Evolutionary conservation across 371 early-diverging fungal species (phyloP).

Genomic region (Umbelopsis sp.): DNA sequence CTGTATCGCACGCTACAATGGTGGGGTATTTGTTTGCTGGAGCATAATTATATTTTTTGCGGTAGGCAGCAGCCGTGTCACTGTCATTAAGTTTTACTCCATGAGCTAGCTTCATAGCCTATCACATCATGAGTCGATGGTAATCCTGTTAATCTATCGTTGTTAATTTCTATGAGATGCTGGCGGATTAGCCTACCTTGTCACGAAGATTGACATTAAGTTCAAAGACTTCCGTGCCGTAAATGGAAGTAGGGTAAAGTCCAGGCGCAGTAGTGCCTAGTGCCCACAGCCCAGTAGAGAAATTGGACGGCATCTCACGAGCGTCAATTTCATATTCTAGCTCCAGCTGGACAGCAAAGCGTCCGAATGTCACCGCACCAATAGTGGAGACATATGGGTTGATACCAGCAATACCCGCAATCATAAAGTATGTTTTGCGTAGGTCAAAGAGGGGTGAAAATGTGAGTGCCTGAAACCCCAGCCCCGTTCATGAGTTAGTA

Average conservation of each 20-base stretch:
- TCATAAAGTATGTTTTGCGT: slow-evolving; percentile 10
- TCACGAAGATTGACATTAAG: slow-evolving; percentile 12
- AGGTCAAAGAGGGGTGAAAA: slow-evolving; percentile 17
- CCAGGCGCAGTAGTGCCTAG: slow-evolving; percentile 9
- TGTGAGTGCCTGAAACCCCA: not conserved
- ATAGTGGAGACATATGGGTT: slow-evolving; percentile 3
- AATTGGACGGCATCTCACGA: slow-evolving; percentile 18
- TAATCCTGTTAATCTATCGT: not conserved
- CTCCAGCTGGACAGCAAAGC: slow-evolving; percentile 18
- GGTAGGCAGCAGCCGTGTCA: slow-evolving; percentile 6
- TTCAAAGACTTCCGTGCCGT: slow-evolving; percentile 16
- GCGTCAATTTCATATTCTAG: slow-evolving; percentile 15
- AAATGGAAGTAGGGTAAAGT: not conserved
- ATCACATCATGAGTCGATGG: not conserved
- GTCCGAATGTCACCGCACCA: slow-evolving; percentile 2
- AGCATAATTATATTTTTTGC: not conserved
- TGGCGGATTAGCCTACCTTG: not conserved
- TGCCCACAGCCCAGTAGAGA: slow-evolving; percentile 15
- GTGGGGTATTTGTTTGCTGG: slow-evolving; percentile 17
- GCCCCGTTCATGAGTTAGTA: not conserved
- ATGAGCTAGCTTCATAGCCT: slow-evolving; percentile 11
- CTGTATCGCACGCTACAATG: slow-evolving; percentile 16
- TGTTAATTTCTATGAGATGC: too few relatives aligned
- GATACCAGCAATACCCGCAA: slow-evolving; percentile 20
- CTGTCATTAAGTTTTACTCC: slow-evolving; percentile 17